Percentiles rank a stretch among this genome's conserved stretches.
phyloP scores from a whole-genome alignment of 805 yeast species.

The Wickerhamiella kazuoi region DNA sequence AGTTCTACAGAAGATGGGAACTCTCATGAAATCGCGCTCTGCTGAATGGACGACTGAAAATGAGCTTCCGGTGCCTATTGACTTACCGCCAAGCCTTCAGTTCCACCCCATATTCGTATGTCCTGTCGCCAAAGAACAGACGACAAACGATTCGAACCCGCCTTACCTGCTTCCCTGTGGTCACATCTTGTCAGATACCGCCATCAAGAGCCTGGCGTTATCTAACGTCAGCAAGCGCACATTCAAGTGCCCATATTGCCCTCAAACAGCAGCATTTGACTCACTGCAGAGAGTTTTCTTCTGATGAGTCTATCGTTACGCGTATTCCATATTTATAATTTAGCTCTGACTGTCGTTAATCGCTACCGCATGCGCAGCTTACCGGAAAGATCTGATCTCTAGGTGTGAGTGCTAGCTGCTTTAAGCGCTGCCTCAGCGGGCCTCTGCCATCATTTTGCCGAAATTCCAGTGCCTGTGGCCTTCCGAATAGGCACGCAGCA shows the following conservation, averaged over 20 bases:
- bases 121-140: conserved; percentile 52
- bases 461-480: not conserved
- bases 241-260: conserved; percentile 63
- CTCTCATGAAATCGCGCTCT: conserved; percentile 23
- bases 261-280: conserved; percentile 18
- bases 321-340: not conserved
- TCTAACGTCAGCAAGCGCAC: conserved; percentile 23
- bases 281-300: not conserved
- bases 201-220: conserved; percentile 30
- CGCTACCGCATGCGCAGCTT: not conserved
- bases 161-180: conserved; percentile 46
- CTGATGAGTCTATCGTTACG: not conserved
- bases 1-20: conserved; percentile 31
- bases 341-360: not conserved
- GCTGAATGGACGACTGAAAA: conserved; percentile 39
- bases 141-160: conserved; percentile 37
- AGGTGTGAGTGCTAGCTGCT: not conserved
- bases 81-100: conserved; percentile 33
- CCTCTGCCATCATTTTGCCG: not conserved
- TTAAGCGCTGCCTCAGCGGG: not conserved
- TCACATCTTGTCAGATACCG: conserved; percentile 42
- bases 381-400: not conserved
- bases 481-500: conserved; percentile 17
- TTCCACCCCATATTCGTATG: conserved; percentile 55
- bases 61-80: conserved; percentile 47